These are phyloP conservation scores for Sistotremastrum suecicum DNA, from an alignment of 768 basidiomycete genomes.

Conservation along the genomic window DNA sequence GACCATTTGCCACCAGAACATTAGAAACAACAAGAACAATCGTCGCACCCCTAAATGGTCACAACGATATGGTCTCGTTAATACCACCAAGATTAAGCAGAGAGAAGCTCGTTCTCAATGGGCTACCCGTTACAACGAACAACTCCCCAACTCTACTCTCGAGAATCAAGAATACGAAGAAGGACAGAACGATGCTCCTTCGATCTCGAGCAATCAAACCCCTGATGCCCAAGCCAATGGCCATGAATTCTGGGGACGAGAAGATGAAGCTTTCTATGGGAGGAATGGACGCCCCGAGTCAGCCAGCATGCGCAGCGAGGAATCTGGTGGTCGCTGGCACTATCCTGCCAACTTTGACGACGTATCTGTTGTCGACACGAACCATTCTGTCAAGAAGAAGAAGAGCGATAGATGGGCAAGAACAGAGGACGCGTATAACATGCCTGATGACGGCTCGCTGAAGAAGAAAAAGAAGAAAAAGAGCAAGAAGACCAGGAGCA, in stretches of 20 bases:
- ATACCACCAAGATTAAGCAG: constrained; percentile 63
- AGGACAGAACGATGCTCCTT: constrained; percentile 42
- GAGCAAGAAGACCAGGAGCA: constrained; percentile 38
- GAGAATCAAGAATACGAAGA: constrained; percentile 65
- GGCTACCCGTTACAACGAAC: constrained; percentile 77
- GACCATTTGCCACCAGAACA: constrained; percentile 41
- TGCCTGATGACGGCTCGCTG: constrained; percentile 25
- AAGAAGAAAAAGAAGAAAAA: constrained; percentile 44
- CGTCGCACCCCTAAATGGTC: constrained; percentile 94
- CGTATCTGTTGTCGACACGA: constrained; percentile 22
- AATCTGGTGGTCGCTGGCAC: constrained; percentile 54
- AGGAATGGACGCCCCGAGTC: constrained; percentile 19
- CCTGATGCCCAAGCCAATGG: constrained; percentile 22
- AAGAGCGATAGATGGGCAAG: constrained; percentile 84
- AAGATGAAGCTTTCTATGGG: constrained; percentile 67
- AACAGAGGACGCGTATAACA: constrained; percentile 69
- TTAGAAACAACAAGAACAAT: constrained; percentile 90
- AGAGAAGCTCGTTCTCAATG: constrained; percentile 74
- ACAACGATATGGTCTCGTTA: constrained; percentile 77
- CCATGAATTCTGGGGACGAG: constrained; percentile 48
- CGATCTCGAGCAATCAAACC: constrained; percentile 17
- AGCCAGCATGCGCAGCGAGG: constrained; percentile 17
- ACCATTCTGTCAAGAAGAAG: constrained; percentile 35
- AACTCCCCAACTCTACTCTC: constrained; percentile 52
- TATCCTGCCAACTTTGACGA: constrained; percentile 82